Conservation (phyloP, 2,329 filamentous ascomycete species). For the Tolypocladium tundrense region DNA sequence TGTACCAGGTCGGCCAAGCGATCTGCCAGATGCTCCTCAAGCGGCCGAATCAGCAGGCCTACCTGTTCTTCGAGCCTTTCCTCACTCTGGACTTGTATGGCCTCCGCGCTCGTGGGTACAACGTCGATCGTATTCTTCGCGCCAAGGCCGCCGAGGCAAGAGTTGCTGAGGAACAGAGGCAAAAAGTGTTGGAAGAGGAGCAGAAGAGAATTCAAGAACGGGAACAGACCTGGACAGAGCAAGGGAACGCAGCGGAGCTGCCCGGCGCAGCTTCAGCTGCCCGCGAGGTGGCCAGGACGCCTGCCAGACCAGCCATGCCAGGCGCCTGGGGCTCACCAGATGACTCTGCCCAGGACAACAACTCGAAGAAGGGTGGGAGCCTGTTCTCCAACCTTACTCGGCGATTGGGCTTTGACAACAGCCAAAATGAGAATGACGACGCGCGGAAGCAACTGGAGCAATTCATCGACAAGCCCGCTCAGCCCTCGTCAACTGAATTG, state of each 20-base stretch:
- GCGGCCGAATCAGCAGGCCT: slow-evolving; percentile 78
- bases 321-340: slow-evolving; percentile 65
- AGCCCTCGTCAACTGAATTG: slow-evolving; percentile 2
- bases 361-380: slow-evolving; percentile 35
- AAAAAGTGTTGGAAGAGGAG: slow-evolving; percentile 64
- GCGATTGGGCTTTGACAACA: slow-evolving; percentile 55
- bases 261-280: slow-evolving; percentile 22
- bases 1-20: slow-evolving; percentile 87
- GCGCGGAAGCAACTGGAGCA: slow-evolving; percentile 31
- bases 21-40: slow-evolving; percentile 72
- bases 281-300: slow-evolving; percentile 28
- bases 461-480: slow-evolving; percentile 26
- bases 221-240: slow-evolving; percentile 32
- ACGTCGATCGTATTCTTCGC: slow-evolving; percentile 86
- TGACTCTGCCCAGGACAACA: slow-evolving; percentile 21
- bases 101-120: slow-evolving; percentile 81
- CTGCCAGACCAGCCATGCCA: slow-evolving; percentile 49
- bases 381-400: slow-evolving; percentile 61
- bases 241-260: slow-evolving; percentile 19
- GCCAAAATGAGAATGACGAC: slow-evolving; percentile 30
- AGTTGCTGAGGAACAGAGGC: slow-evolving; percentile 73
- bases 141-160: slow-evolving; percentile 80
- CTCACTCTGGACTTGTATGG: slow-evolving; percentile 75
- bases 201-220: slow-evolving; percentile 53
- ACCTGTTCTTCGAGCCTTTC: slow-evolving; percentile 83